Base-by-base conservation (phyloP, 176 grass and related monocot species). In the barley (Hordeum vulgare) region DNA sequence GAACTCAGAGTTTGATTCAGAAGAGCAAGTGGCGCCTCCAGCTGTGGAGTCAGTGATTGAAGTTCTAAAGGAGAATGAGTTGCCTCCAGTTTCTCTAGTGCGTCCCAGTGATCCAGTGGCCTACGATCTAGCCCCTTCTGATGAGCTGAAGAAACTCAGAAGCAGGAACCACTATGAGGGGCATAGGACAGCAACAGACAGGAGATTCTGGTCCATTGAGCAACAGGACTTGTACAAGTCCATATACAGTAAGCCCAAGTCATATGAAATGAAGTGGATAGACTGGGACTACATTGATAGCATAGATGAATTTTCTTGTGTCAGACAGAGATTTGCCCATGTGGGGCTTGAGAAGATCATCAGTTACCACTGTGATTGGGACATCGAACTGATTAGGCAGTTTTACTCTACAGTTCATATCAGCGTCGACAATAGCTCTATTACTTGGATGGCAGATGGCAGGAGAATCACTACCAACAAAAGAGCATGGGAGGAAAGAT, bases 201-300 rank as follows among this genome's bases (percentile, higher is more conserved):
- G 23, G 71, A 84, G 82, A 17, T 84, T 84, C 31, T 84, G 82
- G 82, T 84, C 82, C 31, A 76, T 76, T 40, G 82, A 84, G 61
- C 82, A 84, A 17, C 82, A 84, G 31, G 82, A 84, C 31, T 28
- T 84, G 21, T 84, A 84, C 44, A 66, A 6, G 9, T 84, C 17
- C 6, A 66, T 84, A 14, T 84, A 76, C 64, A 56, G 33, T 12
- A 40, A 2, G 61, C 13, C 44, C 10, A 29, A 21, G 8, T 27
- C 66, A 4, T 47, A 39, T 40, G 0, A 13, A 10, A 66, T 76
- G 82, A 66, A 76, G 31, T 76, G 82, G 72, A 84, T 75, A 21
- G 72, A 84, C 1, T 84, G 82, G 82, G 9, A 56, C 0, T 4
- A 84, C 1, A 76, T 84, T 0, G n/a, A 37, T 29, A 84, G 14